A percentile compares a stretch with the other conserved stretches of the same genome.
Evolutionary conservation across 805 yeast genomes (phyloP).

Genomic region (Barnettozyma botsteinii): DNA sequence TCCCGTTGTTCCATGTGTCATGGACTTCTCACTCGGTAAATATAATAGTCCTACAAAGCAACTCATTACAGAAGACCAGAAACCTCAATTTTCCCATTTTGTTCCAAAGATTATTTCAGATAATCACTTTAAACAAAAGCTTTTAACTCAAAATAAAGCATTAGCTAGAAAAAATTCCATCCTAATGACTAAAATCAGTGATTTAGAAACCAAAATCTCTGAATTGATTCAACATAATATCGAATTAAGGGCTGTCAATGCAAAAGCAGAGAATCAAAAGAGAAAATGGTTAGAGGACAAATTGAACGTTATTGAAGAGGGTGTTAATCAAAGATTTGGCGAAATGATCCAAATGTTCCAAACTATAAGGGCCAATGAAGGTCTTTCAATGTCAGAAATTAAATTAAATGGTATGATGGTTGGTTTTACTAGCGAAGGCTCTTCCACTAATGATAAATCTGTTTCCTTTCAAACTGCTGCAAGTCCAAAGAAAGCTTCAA

Average conservation of each 20-base stretch:
- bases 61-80: slow-evolving; percentile 7
- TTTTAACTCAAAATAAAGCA: slow-evolving; percentile 40
- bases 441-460: slow-evolving; percentile 17
- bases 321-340: slow-evolving; percentile 36
- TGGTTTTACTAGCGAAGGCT: too few relatives aligned
- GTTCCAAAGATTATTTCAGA: slow-evolving; percentile 6
- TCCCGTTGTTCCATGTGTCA: too few relatives aligned
- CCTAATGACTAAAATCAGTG: slow-evolving; percentile 44
- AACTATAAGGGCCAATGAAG: slow-evolving; percentile 36
- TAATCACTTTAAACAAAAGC: slow-evolving; percentile 22
- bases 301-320: slow-evolving; percentile 35
- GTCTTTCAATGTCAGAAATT: slow-evolving; percentile 23
- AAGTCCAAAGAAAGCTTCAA: slow-evolving; percentile 19
- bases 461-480: slow-evolving; percentile 23
- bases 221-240: slow-evolving; percentile 48
- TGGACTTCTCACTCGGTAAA: slow-evolving; percentile 21
- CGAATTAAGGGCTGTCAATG: slow-evolving; percentile 32
- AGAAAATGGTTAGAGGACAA: slow-evolving; percentile 33
- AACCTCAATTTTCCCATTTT: slow-evolving; percentile 9
- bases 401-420: slow-evolving; percentile 8
- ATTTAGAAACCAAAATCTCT: slow-evolving; percentile 45
- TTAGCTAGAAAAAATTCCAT: slow-evolving; percentile 54
- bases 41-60: slow-evolving; percentile 16
- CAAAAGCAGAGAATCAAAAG: slow-evolving; percentile 26
- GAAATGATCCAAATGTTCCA: slow-evolving; percentile 41